phyloP scores from a whole-genome alignment of 768 basidiomycete genomes.

The Lactifluus rugatus region DNA sequence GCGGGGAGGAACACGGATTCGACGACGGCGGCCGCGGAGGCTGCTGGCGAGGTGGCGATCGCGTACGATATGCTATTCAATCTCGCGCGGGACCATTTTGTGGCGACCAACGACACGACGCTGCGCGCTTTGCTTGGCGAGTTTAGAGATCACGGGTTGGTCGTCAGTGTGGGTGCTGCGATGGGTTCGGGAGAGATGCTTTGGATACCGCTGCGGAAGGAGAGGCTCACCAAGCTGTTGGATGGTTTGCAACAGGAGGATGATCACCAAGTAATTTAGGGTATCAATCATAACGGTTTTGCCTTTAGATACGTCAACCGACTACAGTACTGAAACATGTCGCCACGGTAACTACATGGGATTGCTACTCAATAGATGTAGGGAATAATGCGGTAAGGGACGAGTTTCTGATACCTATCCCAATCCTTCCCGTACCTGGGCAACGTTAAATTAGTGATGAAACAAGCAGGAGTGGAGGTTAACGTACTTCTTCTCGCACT shows the following conservation, averaged over 20 bases:
- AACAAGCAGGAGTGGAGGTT: too few relatives aligned
- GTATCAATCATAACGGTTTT: background rate
- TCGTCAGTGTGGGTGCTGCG: constrained; percentile 37
- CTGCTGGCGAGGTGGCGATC: constrained; percentile 43
- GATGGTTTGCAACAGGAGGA: constrained; percentile 9
- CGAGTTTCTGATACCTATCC: constrained; percentile 79
- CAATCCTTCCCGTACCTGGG: constrained; percentile 88
- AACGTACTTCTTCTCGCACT: constrained; percentile 59
- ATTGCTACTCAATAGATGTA: constrained; percentile 52
- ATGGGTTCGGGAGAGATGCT: constrained; percentile 45
- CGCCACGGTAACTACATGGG: background rate
- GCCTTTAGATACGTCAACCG: background rate
- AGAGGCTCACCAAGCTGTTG: constrained; percentile 45
- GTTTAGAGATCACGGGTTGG: constrained; percentile 83
- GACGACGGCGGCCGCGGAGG: constrained; percentile 31
- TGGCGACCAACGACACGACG: constrained; percentile 82
- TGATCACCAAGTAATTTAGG: background rate
- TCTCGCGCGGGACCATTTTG: constrained; percentile 69
- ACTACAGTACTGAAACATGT: background rate
- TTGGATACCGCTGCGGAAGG: constrained; percentile 83
- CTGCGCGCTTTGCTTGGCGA: constrained; percentile 76
- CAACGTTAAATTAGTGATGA: background rate
- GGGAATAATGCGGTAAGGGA: constrained; percentile 79
- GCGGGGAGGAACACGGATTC: constrained; percentile 15
- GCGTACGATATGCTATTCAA: constrained; percentile 62